Base-by-base conservation (phyloP, 2,329 filamentous ascomycete genomes). In the Aspergillus sp. region DNA sequence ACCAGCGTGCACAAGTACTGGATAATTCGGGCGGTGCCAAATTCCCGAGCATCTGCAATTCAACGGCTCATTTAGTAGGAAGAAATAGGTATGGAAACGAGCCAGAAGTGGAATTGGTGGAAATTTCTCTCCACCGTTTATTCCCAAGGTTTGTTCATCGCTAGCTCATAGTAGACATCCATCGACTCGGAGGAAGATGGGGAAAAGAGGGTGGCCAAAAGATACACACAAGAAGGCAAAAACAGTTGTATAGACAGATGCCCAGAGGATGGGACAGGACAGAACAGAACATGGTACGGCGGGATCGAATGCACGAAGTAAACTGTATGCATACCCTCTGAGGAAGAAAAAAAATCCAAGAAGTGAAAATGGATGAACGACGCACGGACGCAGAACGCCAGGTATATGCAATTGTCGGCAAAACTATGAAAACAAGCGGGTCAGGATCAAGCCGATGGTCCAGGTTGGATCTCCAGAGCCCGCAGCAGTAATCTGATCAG, bases 321-420 rank as follows among this genome's bases (percentile, higher is more conserved):
- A 56, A 31, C n/a, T 57, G 41, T 45, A 60, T 15, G 41, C 24
- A 47, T 49, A 52, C 33, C 41, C 15, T 44, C 7, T 11, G 27
- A 4, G 27, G 27, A 31, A 31, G 23, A 31, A 15, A 37, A 31
- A 37, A 57, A 56, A 55, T 40, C 9, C 50, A 51, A 45, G 5
- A 31, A 56, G 43, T n/a, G 17, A 12, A 51, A 46, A 48, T 37
- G 31, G 31, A 33, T 12, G 11, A 43, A 44, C 23, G 17, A 50
- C 17, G 41, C 39, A 51, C 50, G 41, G 45, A 60, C 52, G 58
- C 56, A 49, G 37, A 64, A 65, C 63, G 60, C 62, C 60, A 50
- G 33, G 46, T 61, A 58, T 63, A 64, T 64, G 62, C 62, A 64
- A 61, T 45, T 33, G 17, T 41, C 35, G 48, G 48, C 19, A 40